Evolutionary conservation across 2,329 filamentous ascomycete species (phyloP).

Genomic region (Kalaharituber pfeilii): DNA sequence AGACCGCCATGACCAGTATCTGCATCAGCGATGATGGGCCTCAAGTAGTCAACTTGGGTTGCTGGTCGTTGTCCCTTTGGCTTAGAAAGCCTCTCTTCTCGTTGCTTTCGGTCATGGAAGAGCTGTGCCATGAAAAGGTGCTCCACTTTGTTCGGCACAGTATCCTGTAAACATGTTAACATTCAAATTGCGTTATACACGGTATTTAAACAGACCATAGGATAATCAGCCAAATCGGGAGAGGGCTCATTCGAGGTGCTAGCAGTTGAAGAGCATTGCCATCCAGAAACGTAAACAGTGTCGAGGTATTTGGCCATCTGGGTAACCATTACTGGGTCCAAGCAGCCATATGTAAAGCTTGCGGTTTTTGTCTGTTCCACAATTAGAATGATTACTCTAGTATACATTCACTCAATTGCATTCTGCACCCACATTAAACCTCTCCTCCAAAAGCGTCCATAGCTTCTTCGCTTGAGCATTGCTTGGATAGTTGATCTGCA

Average conservation of each 20-base stretch:
- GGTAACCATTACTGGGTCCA: constrained; percentile 95
- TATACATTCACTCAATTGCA: neutral
- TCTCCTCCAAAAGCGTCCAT: constrained; percentile 71
- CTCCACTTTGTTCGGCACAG: constrained; percentile 93
- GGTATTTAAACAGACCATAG: constrained; percentile 44
- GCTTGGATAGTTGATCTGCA: constrained; percentile 83
- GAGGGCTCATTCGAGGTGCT: constrained; percentile 90
- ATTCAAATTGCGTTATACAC: neutral
- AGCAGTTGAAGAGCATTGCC: constrained; percentile 95
- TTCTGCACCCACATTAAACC: constrained; percentile 70
- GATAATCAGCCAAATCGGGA: constrained; percentile 95
- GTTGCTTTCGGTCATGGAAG: constrained; percentile 98
- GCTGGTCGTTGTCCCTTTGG: constrained; percentile 50
- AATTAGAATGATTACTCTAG: too few species aligned
- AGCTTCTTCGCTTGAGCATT: constrained; percentile 84
- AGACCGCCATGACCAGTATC: constrained; percentile 94
- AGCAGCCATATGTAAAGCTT: constrained; percentile 78
- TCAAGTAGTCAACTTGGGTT: constrained; percentile 72
- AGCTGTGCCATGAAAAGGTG: constrained; percentile 97
- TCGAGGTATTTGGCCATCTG: constrained; percentile 99
- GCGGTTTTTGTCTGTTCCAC: constrained; percentile 52
- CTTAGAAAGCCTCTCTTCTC: constrained; percentile 72
- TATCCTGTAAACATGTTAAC: constrained; percentile 45
- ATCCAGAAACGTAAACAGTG: constrained; percentile 95
- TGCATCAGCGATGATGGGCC: constrained; percentile 89